Evolutionary conservation across 495 filamentous ascomycete genomes (phyloP).

Genomic region (Daldinia decipiens): DNA sequence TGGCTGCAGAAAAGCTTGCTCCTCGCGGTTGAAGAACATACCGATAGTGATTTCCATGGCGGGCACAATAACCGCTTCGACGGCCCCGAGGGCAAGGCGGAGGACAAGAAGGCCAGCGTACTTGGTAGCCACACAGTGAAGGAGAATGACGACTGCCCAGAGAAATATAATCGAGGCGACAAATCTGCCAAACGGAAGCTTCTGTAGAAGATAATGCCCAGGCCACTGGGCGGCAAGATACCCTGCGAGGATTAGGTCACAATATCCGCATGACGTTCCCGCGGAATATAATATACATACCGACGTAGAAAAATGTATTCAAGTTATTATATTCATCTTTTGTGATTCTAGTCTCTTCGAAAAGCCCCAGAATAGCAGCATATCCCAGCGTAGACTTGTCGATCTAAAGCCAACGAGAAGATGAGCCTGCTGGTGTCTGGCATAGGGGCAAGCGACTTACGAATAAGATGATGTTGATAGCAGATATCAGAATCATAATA

Average conservation of each 20-base stretch:
- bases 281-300: neutral
- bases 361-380: slow-evolving; percentile 17
- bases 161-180: slow-evolving; percentile 18
- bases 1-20: slow-evolving; percentile 19
- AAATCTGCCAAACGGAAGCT: slow-evolving; percentile 17
- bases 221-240: slow-evolving; percentile 24
- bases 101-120: neutral
- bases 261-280: neutral
- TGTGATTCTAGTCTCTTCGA: slow-evolving; percentile 17
- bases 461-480: slow-evolving; percentile 1
- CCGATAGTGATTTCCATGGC: slow-evolving; percentile 23
- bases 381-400: slow-evolving; percentile 24
- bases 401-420: slow-evolving; percentile 4
- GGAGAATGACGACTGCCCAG: slow-evolving; percentile 10
- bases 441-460: neutral
- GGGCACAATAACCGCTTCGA: slow-evolving; percentile 15
- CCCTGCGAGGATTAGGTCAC: slow-evolving; percentile 5
- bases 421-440: neutral
- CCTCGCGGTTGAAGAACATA: slow-evolving; percentile 22
- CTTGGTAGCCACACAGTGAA: neutral
- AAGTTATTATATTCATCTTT: slow-evolving; percentile 7
- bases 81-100: slow-evolving; percentile 16
- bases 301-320: neutral
- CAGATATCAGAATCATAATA: neutral
- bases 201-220: slow-evolving; percentile 18